Percentiles rank a stretch among this genome's conserved stretches.
Conservation (phyloP, 1,284 basidiomycete species). For the Pseudozyma tsukubaensis region DNA sequence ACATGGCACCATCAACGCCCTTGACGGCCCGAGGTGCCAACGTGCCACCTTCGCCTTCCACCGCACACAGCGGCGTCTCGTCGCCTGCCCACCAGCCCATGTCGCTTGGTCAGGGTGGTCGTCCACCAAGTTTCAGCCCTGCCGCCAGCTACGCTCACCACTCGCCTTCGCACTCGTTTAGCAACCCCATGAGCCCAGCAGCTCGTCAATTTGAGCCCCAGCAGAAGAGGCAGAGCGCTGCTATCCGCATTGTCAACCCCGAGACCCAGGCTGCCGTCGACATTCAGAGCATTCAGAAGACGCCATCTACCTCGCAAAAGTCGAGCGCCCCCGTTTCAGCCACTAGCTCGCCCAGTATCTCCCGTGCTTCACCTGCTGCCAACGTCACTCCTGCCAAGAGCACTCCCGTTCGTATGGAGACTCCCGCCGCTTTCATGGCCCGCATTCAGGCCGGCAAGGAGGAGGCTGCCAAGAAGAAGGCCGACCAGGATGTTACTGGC, state of each 20-base stretch:
- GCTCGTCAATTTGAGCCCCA: conserved; percentile 66
- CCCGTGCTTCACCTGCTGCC: conserved; percentile 29
- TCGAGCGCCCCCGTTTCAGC: conserved; percentile 31
- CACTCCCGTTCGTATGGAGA: conserved; percentile 60
- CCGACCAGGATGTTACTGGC: conserved; percentile 31
- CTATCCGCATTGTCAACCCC: conserved; percentile 68
- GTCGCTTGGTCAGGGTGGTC: conserved; percentile 44
- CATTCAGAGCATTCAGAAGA: conserved; percentile 53
- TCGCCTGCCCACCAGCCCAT: conserved; percentile 53
- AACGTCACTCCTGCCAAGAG: conserved; percentile 47
- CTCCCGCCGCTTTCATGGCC: conserved; percentile 59
- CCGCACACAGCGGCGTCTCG: conserved; percentile 47
- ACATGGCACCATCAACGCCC: conserved; percentile 51
- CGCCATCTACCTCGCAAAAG: conserved; percentile 32
- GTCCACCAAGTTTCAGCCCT: conserved; percentile 48
- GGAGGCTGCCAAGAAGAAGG: conserved; percentile 58
- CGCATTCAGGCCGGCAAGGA: conserved; percentile 55
- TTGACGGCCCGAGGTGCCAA: conserved; percentile 36
- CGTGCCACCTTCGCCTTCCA: conserved; percentile 51
- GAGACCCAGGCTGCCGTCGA: conserved; percentile 66
- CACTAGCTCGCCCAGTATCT: conserved; percentile 35
- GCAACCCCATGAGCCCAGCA: conserved; percentile 65
- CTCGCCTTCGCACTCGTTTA: conserved; percentile 61
- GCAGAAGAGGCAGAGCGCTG: conserved; percentile 64
- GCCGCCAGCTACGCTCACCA: conserved; percentile 45